Evolutionary conservation across 257 asterid genomes (phyloP), one percentile per base, ranked within the genome.

Genomic region (Solanum etuberosum): DNA sequence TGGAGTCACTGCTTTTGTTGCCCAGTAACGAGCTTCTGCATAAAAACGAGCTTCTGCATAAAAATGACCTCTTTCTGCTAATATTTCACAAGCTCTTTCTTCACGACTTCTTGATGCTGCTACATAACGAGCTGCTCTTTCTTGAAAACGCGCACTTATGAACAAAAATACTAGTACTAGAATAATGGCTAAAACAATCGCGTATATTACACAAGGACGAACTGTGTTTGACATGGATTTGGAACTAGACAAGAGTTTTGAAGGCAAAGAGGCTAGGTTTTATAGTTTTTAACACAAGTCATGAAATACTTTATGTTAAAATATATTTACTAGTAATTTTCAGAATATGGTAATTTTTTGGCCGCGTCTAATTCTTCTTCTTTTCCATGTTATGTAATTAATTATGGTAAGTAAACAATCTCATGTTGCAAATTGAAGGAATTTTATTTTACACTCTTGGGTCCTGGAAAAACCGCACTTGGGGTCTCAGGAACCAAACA

Each of bases 401-500:
- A 61, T 61, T 9, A 61, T 61, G 70, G 70, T 0, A 61, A 9
- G 31, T n/a, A 20, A 21, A 20, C 5, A 61, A 61, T 61, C 16
- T 61, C 31, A n/a, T n/a, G 15, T 61, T 61, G 70, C 15, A 61
- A 61, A 61, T 61, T 23, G 29, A 21, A 23, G 68, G 65, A 21
- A 57, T 20, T 57, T 57, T 20, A 57, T 7, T 57, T 20, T 57
- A 57, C 25, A 20, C 25, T 20, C 25, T 3, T 6, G 65, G 0
- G 65, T 57, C 12, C n/a, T 57, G 25, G 10, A 57, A 57, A 57
- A 57, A 20, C 0, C n/a, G 2, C n/a, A 54, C n/a, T 7, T 54
- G n/a, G n/a, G n/a, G n/a, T n/a, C n/a, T n/a, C 11, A 0, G 1
- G 25, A 18, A 57, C 4, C 2, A 20, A 57, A 20, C 12, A 51